Percentiles rank a stretch among this genome's conserved stretches.
Evolutionary conservation across 2,329 filamentous ascomycete genomes (phyloP).

Genomic region (Aspergillus sergii): DNA sequence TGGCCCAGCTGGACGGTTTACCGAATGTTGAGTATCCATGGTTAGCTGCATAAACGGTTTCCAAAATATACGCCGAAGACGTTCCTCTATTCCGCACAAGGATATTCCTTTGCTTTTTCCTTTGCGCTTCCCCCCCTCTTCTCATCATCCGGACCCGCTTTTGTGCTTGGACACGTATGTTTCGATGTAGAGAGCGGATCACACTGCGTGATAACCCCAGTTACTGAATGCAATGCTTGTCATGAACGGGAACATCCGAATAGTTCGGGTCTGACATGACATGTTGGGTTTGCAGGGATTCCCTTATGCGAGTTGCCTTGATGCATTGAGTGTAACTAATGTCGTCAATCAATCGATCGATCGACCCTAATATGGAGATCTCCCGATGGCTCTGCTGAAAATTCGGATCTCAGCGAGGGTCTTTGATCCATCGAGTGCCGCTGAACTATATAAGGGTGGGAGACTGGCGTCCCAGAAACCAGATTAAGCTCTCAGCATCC

Average conservation of each 20-base stretch:
- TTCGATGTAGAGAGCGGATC: constrained; percentile 12
- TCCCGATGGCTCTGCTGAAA: constrained; percentile 20
- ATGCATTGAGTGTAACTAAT: constrained; percentile 22
- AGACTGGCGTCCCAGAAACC: constrained; percentile 5
- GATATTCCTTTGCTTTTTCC: neutral
- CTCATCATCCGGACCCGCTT: neutral
- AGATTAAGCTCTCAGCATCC: constrained; percentile 18
- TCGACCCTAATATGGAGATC: constrained; percentile 27
- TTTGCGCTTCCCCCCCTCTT: neutral
- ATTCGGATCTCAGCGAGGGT: constrained; percentile 5
- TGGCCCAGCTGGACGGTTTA: constrained; percentile 1
- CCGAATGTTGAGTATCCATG: constrained; percentile 14
- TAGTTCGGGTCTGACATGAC: constrained; percentile 22
- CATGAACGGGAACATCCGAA: constrained; percentile 30
- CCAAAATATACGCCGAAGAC: constrained; percentile 12
- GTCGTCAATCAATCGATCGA: constrained; percentile 24
- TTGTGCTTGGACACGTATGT: neutral
- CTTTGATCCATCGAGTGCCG: constrained; percentile 5
- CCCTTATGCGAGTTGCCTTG: constrained; percentile 18
- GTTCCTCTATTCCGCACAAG: neutral
- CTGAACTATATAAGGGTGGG: constrained; percentile 23
- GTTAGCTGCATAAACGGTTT: constrained; percentile 20
- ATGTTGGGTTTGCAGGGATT: constrained; percentile 22
- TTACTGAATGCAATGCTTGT: constrained; percentile 24
- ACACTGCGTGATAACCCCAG: constrained; percentile 11